Conservation (phyloP, 2,329 filamentous ascomycete species). For the Ascosphaera aggregata region DNA sequence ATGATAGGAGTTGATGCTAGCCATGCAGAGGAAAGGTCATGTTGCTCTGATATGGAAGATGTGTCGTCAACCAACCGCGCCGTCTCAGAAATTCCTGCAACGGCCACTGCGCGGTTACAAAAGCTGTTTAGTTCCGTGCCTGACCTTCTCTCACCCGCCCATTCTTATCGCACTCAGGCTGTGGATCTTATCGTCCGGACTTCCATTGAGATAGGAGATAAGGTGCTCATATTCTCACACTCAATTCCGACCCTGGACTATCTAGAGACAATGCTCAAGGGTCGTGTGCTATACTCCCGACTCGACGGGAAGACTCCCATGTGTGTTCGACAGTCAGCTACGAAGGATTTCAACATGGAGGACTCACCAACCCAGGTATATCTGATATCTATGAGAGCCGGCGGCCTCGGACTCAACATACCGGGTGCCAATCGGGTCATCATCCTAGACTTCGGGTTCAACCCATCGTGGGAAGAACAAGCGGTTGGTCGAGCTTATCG, state of each 20-base stretch:
- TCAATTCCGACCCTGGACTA: slow-evolving; percentile 47
- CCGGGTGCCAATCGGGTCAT: slow-evolving; percentile 65
- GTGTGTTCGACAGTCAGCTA: slow-evolving; percentile 32
- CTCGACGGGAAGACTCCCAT: slow-evolving; percentile 45
- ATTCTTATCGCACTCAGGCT: slow-evolving; percentile 46
- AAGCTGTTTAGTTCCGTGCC: slow-evolving; percentile 11
- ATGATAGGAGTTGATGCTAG: not conserved
- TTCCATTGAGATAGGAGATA: slow-evolving; percentile 39
- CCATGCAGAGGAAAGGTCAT: slow-evolving; percentile 3
- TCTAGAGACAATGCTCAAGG: slow-evolving; percentile 33
- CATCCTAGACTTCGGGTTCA: slow-evolving; percentile 65
- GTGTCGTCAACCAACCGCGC: slow-evolving; percentile 14
- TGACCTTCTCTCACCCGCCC: slow-evolving; percentile 17
- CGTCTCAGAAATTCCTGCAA: slow-evolving; percentile 12
- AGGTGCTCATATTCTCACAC: slow-evolving; percentile 61
- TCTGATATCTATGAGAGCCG: slow-evolving; percentile 63
- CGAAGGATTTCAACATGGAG: slow-evolving; percentile 44
- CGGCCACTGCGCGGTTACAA: slow-evolving; percentile 11
- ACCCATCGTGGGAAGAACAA: slow-evolving; percentile 63
- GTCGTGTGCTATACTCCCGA: slow-evolving; percentile 19
- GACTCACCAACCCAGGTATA: slow-evolving; percentile 32
- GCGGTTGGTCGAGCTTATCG: slow-evolving; percentile 72
- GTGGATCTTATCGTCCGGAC: slow-evolving; percentile 47
- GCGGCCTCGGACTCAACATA: slow-evolving; percentile 66
- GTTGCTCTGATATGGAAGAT: slow-evolving; percentile 6